These are phyloP conservation scores for Lasiodiplodia hormozganensis DNA, from an alignment of 2,329 filamentous ascomycete species.

Conservation along the genomic window DNA sequence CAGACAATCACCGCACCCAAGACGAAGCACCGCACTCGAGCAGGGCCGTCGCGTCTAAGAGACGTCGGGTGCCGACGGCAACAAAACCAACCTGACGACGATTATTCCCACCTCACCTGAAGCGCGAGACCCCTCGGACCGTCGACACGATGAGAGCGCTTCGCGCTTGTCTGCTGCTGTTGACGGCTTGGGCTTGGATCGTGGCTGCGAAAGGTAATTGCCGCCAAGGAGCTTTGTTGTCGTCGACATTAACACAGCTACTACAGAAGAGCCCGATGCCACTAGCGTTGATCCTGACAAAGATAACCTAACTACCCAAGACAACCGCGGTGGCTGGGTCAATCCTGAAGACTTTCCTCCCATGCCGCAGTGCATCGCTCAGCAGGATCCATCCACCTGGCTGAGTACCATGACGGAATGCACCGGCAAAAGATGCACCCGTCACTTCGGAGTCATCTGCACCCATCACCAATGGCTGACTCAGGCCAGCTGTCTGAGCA, in stretches of 20 bases:
- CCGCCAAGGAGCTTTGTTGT: neutral
- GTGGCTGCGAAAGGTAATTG: constrained; percentile 30
- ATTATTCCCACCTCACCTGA: neutral
- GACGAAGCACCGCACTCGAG: constrained; percentile 1
- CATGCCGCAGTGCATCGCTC: constrained; percentile 46
- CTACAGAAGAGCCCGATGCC: constrained; percentile 8
- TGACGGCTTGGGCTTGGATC: constrained; percentile 21
- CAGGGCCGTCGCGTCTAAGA: neutral
- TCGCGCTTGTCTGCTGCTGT: constrained; percentile 21
- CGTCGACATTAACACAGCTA: constrained; percentile 21
- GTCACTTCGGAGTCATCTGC: constrained; percentile 42
- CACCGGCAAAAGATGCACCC: constrained; percentile 39
- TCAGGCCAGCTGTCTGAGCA: constrained; percentile 42
- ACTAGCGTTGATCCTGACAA: neutral
- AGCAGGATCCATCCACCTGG: constrained; percentile 43
- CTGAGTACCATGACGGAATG: constrained; percentile 43
- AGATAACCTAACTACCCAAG: too few relatives aligned
- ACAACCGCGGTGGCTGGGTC: constrained; percentile 41
- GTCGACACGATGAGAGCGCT: constrained; percentile 28
- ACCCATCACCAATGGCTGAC: constrained; percentile 45
- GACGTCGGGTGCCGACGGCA: too few relatives aligned
- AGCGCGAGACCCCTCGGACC: neutral
- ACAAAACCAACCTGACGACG: neutral
- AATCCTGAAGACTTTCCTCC: constrained; percentile 43
- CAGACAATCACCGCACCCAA: constrained; percentile 7